These are phyloP conservation scores for Phoenix dactylifera DNA, from an alignment of 176 grass and related monocot genomes.

Conservation along the genomic window DNA sequence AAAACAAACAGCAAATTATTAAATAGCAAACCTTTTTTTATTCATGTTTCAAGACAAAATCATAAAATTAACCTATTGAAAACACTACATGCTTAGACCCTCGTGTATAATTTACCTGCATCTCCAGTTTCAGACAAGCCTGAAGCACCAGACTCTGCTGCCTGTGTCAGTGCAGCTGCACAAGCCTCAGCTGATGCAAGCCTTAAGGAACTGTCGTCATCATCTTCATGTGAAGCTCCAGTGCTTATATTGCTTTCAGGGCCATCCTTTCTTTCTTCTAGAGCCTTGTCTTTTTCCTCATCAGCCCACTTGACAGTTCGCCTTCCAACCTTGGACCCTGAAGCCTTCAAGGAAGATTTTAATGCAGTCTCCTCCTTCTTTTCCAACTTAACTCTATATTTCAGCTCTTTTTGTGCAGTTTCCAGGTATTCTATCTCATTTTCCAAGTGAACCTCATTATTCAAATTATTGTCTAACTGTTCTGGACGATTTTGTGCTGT, in stretches of 20 bases:
- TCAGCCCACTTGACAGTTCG: constrained; percentile 73
- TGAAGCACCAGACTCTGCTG: constrained; percentile 57
- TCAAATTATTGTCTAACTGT: constrained; percentile 18
- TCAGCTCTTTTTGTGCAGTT: neutral
- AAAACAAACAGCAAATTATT: neutral
- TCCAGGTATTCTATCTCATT: constrained; percentile 5
- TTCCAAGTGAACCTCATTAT: constrained; percentile 23
- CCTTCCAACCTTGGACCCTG: constrained; percentile 30
- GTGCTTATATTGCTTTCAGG: constrained; percentile 25
- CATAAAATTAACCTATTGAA: no score
- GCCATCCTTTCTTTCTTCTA: constrained; percentile 22
- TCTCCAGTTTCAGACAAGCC: constrained; percentile 51
- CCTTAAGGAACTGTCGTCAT: constrained; percentile 39
- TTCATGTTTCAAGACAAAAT: neutral
- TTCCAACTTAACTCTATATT: neutral
- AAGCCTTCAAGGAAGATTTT: constrained; percentile 68
- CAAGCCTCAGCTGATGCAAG: constrained; percentile 75
- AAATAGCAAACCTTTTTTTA: neutral
- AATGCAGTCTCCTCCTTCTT: constrained; percentile 22
- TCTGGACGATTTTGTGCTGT: constrained; percentile 11
- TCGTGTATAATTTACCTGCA: constrained; percentile 38
- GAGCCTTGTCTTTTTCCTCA: constrained; percentile 16
- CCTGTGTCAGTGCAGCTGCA: constrained; percentile 57
- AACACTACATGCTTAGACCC: no score
- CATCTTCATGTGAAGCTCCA: constrained; percentile 25